These are phyloP conservation scores for Ceratonia siliqua DNA, from an alignment of 306 rosid genomes.

Conservation along the genomic window DNA sequence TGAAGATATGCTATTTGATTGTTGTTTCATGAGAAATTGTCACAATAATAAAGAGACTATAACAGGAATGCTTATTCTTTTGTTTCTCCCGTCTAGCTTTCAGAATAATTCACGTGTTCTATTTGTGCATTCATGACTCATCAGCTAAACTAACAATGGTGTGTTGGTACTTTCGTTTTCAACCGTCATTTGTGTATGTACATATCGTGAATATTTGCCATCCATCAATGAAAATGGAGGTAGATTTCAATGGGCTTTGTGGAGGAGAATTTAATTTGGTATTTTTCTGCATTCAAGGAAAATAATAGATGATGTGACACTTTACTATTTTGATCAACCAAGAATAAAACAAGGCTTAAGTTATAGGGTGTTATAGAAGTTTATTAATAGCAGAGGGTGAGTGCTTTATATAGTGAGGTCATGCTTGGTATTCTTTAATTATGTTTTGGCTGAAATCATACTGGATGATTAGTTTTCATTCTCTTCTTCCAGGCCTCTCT, in stretches of 20 bases:
- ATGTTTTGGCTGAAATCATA: neutral
- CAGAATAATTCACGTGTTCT: too few species aligned
- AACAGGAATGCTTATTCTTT: neutral
- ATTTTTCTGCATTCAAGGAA: constrained; percentile 43
- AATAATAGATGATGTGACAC: constrained; percentile 33
- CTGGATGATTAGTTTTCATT: constrained; percentile 34
- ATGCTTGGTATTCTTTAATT: too few species aligned
- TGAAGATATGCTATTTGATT: neutral
- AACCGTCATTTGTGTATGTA: neutral
- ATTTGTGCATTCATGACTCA: too few species aligned
- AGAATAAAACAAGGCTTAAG: too few species aligned
- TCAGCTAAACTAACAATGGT: too few species aligned
- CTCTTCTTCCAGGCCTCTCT: constrained; percentile 50
- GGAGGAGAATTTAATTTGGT: constrained; percentile 37
- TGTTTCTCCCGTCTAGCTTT: too few species aligned
- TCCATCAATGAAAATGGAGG: constrained; percentile 32
- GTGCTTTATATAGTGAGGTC: too few species aligned
- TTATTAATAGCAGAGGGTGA: constrained; percentile 11
- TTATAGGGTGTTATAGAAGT: constrained; percentile 27
- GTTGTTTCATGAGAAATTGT: neutral
- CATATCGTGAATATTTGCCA: neutral
- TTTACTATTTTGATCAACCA: constrained; percentile 43
- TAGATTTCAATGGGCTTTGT: constrained; percentile 39
- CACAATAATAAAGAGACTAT: neutral
- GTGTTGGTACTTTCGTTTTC: neutral